Base-by-base conservation (phyloP, 495 filamentous ascomycete genomes). In the Neurospora sp. region DNA sequence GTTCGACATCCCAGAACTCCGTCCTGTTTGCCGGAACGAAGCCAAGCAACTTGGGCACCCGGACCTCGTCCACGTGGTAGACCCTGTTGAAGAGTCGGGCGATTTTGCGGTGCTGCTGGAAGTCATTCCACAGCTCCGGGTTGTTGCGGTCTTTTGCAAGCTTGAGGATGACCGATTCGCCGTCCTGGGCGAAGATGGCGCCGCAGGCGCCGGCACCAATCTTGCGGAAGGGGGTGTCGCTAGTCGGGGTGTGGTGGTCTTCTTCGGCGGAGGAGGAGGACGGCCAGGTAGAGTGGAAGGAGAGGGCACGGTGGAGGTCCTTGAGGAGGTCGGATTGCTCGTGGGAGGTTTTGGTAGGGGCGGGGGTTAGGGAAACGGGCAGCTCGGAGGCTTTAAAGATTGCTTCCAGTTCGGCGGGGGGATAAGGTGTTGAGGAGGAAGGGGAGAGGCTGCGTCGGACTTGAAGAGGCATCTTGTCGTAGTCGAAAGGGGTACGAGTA, bases 201-300 rank as follows among this genome's bases (percentile, higher is more conserved):
- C 75, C 77, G 31, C 77, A 78, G n/a, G 75, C 73, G 7, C 75
- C 75, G 3, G 75, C 75, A 5, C 77, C 77, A 18, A 77, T 77
- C n/a, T 78, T 78, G 1, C 42, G 73, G 10, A 14, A 27, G 7
- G 18, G 6, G 1, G 5, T 0, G 14, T 62, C 27, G 2, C 14
- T 16, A 2, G 54, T 0, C 54, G 10, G 10, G 20, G 20, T 12
- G 4, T 4, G 18, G 18, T 8, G n/a, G 0, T n/a, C 42, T n/a
- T 44, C 41, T 2, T 44, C n/a, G 10, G 20, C 2, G 4, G 46
- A 54, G 20, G 46, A 20, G 27, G 23, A 54, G 20, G 46, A 23
- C 0, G 46, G n/a, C 0, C 0, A 12, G 8, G 46, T 5, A 0
- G 46, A 54, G 46, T 54, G 9, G 20, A 54, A 20, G 20, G 46